A percentile compares a stretch with the other conserved stretches of the same genome.
Conservation (phyloP, 1,139 yeast species). For the Taphrina communis region DNA sequence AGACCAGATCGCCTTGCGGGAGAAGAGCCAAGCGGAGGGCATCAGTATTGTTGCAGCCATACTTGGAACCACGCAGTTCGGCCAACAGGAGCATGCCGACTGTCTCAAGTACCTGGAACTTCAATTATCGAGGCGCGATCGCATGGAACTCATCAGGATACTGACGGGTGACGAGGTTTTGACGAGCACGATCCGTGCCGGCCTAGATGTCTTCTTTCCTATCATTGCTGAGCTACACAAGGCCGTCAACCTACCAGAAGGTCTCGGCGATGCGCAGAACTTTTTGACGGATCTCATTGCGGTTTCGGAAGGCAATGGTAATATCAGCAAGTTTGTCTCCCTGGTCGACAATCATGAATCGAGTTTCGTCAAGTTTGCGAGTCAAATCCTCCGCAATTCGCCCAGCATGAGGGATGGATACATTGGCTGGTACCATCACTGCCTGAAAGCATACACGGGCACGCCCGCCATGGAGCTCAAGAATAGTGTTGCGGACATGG, state of each 20-base stretch:
- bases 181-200: slow-evolving; percentile 33
- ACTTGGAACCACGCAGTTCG: slow-evolving; percentile 3
- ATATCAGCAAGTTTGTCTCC: slow-evolving; percentile 13
- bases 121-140: slow-evolving; percentile 39
- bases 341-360: slow-evolving; percentile 34
- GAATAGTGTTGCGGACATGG: slow-evolving; percentile 10
- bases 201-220: slow-evolving; percentile 38
- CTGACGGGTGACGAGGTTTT: slow-evolving; percentile 41
- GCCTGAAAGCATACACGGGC: slow-evolving; percentile 36
- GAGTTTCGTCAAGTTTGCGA: slow-evolving; percentile 35
- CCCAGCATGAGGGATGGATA: slow-evolving; percentile 36
- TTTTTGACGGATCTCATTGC: slow-evolving; percentile 39
- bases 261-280: slow-evolving; percentile 38
- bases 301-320: slow-evolving; percentile 16
- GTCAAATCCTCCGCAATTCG: slow-evolving; percentile 33
- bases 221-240: slow-evolving; percentile 41
- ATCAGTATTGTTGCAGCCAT: slow-evolving; percentile 36
- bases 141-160: slow-evolving; percentile 38
- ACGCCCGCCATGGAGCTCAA: slow-evolving; percentile 29
- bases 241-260: slow-evolving; percentile 40
- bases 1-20: slow-evolving; percentile 24
- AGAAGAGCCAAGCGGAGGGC: slow-evolving; percentile 21
- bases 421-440: slow-evolving; percentile 41
- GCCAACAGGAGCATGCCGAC: slow-evolving; percentile 11
- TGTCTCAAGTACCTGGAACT: slow-evolving; percentile 33